These are phyloP conservation scores for Tylopilus balloui DNA, from an alignment of 768 basidiomycete genomes.

Conservation along the genomic window DNA sequence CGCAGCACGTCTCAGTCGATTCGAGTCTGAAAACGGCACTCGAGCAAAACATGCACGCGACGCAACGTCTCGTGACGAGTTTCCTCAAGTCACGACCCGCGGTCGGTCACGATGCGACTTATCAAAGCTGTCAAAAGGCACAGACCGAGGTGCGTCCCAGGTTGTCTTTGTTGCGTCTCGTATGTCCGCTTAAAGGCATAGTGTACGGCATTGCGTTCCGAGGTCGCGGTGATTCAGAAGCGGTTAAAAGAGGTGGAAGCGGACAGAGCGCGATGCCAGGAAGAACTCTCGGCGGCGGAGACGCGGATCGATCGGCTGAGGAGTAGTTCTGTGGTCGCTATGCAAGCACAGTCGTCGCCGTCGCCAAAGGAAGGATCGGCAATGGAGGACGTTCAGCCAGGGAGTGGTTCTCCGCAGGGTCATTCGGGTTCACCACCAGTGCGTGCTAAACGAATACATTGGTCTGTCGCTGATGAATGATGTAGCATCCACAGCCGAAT, in stretches of 20 bases:
- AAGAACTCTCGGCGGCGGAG: constrained; percentile 52
- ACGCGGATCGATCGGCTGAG: constrained; percentile 57
- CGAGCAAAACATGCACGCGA: constrained; percentile 52
- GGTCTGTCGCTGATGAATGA: constrained; percentile 32
- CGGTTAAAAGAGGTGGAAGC: constrained; percentile 48
- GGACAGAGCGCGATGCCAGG: constrained; percentile 46
- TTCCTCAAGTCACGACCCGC: constrained; percentile 41
- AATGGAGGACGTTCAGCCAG: constrained; percentile 26
- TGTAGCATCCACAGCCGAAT: constrained; percentile 41
- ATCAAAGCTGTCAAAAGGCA: constrained; percentile 46
- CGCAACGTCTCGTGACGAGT: constrained; percentile 53
- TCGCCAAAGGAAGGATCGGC: constrained; percentile 30
- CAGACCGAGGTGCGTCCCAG: constrained; percentile 54
- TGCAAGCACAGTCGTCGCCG: constrained; percentile 38
- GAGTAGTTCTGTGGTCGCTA: constrained; percentile 49
- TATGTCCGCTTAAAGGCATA: constrained; percentile 28
- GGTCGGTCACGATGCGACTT: constrained; percentile 37
- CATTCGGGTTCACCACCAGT: constrained; percentile 65
- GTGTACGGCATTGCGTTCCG: constrained; percentile 56
- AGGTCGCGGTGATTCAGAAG: constrained; percentile 47
- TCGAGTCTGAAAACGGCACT: constrained; percentile 39
- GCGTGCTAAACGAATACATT: constrained; percentile 46
- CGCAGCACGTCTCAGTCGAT: constrained; percentile 30
- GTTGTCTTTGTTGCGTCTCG: neutral
- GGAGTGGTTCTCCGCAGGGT: constrained; percentile 44